Base-by-base conservation (phyloP, 305 asterid species). In the Rubia peregrina region DNA sequence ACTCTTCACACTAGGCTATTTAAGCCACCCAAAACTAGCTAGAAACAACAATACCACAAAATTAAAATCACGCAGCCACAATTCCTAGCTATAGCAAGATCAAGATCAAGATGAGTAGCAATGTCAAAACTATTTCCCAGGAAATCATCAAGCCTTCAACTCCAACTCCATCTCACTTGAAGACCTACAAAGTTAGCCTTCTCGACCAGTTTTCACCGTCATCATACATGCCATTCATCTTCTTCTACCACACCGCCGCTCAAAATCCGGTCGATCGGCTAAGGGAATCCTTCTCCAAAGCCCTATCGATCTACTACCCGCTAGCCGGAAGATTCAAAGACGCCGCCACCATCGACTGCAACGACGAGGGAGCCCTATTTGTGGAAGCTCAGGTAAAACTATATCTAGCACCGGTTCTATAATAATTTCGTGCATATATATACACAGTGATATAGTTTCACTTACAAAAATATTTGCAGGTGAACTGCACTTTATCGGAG, bases 251-350 rank as follows among this genome's bases (percentile, higher is more conserved):
- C 7, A 33, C 11, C 17, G 43, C 26, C 9, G 14, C 10, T 16
- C 13, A 9, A 49, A 69, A 21, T 40, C 70, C 56, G 41, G 53
- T 13, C 63, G 69, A 48, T 4, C 36, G 55, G 7, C 75, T 78
- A 0, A 74, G 55, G 48, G 36, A 74, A 61, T 78, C 78, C 9
- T 70, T 76, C 56, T 33, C 83, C 19, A 62, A 76, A 69, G 36
- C 77, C 13, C 69, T 79, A 17, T 42, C 75, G 11, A 33, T 71
- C 68, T 79, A 72, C 78, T 76, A 79, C 68, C 83, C 83, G 51
- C 33, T 79, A 8, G 83, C 80, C 0, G 83, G 83, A 3, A 73
- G 80, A 60, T 65, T 79, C 10, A 73, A 65, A 38, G 78, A 75
- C 40, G 1, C 11, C 0, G 38, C 51, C 71, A 65, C 71, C 30